Conservation (phyloP, 768 basidiomycete species). For the Tricholoma bakamatsutake region DNA sequence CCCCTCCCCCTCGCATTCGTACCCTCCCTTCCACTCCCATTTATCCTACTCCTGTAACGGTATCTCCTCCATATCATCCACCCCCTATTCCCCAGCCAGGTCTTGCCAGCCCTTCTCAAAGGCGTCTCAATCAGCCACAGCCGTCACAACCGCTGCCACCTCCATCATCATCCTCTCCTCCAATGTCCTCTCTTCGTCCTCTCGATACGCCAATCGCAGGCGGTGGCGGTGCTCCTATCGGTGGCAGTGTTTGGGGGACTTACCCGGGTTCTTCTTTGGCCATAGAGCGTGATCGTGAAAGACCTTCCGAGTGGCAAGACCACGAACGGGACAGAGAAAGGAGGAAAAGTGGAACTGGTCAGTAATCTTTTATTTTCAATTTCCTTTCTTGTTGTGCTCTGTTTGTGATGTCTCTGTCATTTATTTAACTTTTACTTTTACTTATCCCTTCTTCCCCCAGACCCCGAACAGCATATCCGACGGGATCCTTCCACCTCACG, state of each 20-base stretch:
- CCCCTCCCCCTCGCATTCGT: constrained; percentile 3
- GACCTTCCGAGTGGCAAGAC: constrained; percentile 1
- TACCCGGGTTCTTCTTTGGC: constrained; percentile 8
- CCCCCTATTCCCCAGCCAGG: constrained; percentile 7
- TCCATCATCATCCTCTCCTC: constrained; percentile 37
- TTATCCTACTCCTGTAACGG: background rate
- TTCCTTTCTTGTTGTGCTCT: background rate
- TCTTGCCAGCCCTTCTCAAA: constrained; percentile 12
- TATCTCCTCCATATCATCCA: constrained; percentile 10
- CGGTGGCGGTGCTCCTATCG: constrained; percentile 5
- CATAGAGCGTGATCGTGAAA: constrained; percentile 11
- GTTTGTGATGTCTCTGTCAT: background rate
- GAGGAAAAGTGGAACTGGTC: background rate
- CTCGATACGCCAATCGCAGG: constrained; percentile 13
- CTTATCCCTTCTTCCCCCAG: background rate
- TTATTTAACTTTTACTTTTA: background rate
- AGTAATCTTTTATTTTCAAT: constrained; percentile 1
- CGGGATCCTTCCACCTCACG: background rate
- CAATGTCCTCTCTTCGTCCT: constrained; percentile 26
- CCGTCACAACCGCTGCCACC: constrained; percentile 29
- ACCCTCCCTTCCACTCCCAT: background rate
- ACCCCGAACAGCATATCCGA: background rate
- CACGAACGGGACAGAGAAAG: background rate
- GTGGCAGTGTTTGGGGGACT: constrained; percentile 13
- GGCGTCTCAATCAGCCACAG: background rate